Conservation (phyloP, 129 eudicot species). For the Saussurea involucrata region DNA sequence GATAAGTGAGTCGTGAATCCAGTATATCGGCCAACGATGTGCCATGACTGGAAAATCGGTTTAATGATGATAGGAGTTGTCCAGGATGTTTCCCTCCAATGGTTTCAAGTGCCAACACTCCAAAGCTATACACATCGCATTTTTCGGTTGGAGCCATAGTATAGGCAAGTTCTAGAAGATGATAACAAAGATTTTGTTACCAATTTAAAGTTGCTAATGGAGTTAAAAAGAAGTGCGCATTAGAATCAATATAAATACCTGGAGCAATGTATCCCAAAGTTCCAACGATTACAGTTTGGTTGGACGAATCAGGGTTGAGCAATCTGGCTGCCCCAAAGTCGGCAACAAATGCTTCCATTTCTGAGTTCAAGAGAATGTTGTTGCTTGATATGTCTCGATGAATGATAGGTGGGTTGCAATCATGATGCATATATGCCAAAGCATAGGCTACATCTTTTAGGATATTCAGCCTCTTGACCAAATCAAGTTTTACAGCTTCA, state of each 20-base stretch:
- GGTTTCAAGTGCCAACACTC: slow-evolving; percentile 19
- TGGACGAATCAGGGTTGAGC: slow-evolving; percentile 27
- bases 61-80: slow-evolving; percentile 7
- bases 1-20: slow-evolving; percentile 25
- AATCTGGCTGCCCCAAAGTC: slow-evolving; percentile 42
- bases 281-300: slow-evolving; percentile 21
- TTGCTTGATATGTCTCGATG: slow-evolving; percentile 47
- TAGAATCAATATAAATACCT: slow-evolving; percentile 11
- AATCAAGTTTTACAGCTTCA: slow-evolving; percentile 26
- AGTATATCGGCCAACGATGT: background rate
- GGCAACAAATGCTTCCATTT: slow-evolving; percentile 31
- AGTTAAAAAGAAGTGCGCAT: background rate
- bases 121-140: slow-evolving; percentile 29
- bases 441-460: slow-evolving; percentile 35
- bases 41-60: background rate
- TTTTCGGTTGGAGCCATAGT: slow-evolving; percentile 8
- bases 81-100: slow-evolving; percentile 28
- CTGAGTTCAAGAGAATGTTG: slow-evolving; percentile 31
- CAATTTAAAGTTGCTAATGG: no score
- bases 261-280: slow-evolving; percentile 45
- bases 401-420: slow-evolving; percentile 32
- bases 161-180: slow-evolving; percentile 22
- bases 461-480: slow-evolving; percentile 36
- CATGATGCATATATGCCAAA: slow-evolving; percentile 43
- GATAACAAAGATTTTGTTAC: slow-evolving; percentile 6